Evolutionary conservation across 1,284 basidiomycete species (phyloP).

Genomic region (Wolfiporia cocos): DNA sequence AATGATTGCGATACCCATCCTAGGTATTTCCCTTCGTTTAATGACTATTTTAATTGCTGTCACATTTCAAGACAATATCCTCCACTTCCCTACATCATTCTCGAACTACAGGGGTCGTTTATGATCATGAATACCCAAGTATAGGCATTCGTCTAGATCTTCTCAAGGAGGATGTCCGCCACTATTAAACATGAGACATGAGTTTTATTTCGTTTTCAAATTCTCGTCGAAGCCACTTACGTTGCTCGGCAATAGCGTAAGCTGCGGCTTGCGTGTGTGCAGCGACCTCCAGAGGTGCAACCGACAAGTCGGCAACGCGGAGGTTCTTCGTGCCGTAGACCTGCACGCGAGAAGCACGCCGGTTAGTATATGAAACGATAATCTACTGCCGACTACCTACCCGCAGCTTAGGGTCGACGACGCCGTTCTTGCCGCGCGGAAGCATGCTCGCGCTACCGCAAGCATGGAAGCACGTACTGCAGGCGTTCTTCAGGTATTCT

Average conservation of each 20-base stretch:
- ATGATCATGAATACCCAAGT: too few species aligned
- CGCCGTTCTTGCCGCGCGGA: conserved; percentile 42
- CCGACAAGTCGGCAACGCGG: conserved; percentile 25
- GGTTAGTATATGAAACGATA: too few species aligned
- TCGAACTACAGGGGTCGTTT: too few species aligned
- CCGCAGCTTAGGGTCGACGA: conserved; percentile 41
- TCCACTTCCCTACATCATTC: too few species aligned
- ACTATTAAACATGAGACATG: too few species aligned
- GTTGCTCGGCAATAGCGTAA: conserved; percentile 27
- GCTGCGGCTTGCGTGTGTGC: conserved; percentile 36
- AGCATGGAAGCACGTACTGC: conserved; percentile 10
- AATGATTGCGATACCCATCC: too few species aligned
- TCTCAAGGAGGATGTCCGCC: conserved; percentile 3
- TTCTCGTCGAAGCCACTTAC: conserved; percentile 8
- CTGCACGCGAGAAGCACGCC: neutral
- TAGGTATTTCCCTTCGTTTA: too few species aligned
- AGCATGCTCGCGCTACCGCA: conserved; percentile 31
- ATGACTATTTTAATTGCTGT: too few species aligned
- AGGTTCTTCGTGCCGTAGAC: conserved; percentile 21
- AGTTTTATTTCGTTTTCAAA: neutral
- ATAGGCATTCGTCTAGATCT: neutral
- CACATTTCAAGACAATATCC: too few species aligned
- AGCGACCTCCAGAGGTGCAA: conserved; percentile 18
- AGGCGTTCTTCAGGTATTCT: conserved; percentile 13
- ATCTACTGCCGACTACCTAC: too few species aligned